Evolutionary conservation across 2,329 filamentous ascomycete genomes (phyloP).

Genomic region (Ceratocystis eucalypticola): DNA sequence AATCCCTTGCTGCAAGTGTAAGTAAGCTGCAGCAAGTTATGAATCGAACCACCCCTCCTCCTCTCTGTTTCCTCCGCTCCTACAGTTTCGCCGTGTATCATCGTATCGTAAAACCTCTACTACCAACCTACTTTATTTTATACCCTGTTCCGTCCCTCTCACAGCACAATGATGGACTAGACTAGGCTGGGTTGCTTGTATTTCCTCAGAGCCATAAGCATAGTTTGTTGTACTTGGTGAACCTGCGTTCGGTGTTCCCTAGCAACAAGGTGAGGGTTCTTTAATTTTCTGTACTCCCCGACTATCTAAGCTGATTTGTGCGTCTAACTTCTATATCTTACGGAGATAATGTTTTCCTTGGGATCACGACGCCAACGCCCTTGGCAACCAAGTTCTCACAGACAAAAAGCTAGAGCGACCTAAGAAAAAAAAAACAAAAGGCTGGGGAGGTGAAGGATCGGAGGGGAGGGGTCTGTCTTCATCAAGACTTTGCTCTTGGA

Average conservation of each 20-base stretch:
- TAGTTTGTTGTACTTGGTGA: too few relatives aligned
- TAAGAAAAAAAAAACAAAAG: constrained; percentile 1
- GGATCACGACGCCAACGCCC: neutral
- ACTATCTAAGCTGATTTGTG: neutral
- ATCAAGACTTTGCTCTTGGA: too few relatives aligned
- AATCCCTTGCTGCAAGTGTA: neutral
- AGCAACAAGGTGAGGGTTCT: neutral
- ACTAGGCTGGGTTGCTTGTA: too few relatives aligned
- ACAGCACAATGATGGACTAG: too few relatives aligned
- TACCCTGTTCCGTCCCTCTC: too few relatives aligned
- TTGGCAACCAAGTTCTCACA: neutral
- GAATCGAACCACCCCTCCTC: neutral
- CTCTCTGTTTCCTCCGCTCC: neutral
- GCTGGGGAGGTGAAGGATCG: neutral
- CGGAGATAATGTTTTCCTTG: constrained; percentile 3
- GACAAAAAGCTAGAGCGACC: neutral
- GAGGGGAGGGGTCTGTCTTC: neutral
- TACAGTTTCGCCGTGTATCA: neutral
- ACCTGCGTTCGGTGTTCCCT: neutral
- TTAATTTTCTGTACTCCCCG: neutral
- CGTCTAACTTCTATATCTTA: neutral
- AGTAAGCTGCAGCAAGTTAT: neutral
- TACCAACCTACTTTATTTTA: too few relatives aligned
- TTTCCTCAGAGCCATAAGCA: too few relatives aligned
- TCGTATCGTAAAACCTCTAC: neutral